Evolutionary conservation across 1,139 yeast species (phyloP), one percentile per base, ranked within the genome.

Genomic region (Barnettozyma hawaiiensis): DNA sequence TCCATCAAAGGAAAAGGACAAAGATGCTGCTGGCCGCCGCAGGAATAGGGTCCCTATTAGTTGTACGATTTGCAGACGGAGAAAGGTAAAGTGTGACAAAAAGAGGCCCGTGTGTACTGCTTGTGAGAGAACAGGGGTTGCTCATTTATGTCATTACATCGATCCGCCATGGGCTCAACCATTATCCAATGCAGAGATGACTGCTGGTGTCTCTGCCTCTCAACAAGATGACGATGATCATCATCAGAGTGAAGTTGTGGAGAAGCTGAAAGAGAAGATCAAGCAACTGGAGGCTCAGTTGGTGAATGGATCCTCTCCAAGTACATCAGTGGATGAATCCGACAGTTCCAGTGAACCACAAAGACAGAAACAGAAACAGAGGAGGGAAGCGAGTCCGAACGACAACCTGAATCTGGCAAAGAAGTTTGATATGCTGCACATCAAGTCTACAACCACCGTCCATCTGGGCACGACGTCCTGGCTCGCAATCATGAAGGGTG

Each of bases 71-170:
- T 70, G 75, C 47, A 57, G 75, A 36, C 59, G 73, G 46, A 55
- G 74, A 34, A 69, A 70, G 47, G 71, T 69, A 22, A 70, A 68
- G 49, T 81, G 87, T 69, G 86, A 80, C 56, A 68, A 83, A 51
- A 70, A 69, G 33, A 71, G 73, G 53, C 94, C 94, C 2, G 78
- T 80, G 31, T 84, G 94, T 63, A 77, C 84, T 6, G 75, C 81
- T 40, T 84, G 94, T 65, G 71, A 74, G 41, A 78, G 78, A 62
- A 81, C 83, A 43, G 84, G 86, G 14, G 83, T 83, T 20, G 82
- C 84, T 22, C 89, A 83, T 60, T 63, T 82, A 29, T 84, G 94
- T 51, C 78, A 70, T 48, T 84, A 80, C 57, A 77, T 81, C 55
- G 78, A 73, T 44, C 78, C 78, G 32, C 62, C 68, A n/a, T 75